Conservation (phyloP, 2,329 filamentous ascomycete genomes). For the Alternaria sp. region DNA sequence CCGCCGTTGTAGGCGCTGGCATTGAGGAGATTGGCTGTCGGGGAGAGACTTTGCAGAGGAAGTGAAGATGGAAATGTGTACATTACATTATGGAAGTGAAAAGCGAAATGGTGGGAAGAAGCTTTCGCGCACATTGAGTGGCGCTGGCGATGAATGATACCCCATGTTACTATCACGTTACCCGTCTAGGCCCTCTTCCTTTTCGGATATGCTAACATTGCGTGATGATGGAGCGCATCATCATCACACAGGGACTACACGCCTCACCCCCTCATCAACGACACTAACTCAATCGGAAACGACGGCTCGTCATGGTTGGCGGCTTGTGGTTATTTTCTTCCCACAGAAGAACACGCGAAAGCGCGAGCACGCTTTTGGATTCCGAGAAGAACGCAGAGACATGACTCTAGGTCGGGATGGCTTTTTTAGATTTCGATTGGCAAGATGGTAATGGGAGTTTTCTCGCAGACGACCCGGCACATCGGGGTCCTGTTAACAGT, state of each 20-base stretch:
- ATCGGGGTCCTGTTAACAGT: too few relatives aligned
- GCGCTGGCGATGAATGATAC: neutral
- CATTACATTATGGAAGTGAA: neutral
- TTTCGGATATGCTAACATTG: fast-evolving
- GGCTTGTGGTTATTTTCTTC: neutral
- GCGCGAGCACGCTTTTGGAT: neutral
- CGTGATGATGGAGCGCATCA: neutral
- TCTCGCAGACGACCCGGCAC: neutral
- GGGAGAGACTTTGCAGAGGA: neutral
- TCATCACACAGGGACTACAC: neutral
- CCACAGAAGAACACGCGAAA: neutral
- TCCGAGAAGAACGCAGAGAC: neutral
- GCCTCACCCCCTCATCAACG: neutral
- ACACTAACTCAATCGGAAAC: neutral
- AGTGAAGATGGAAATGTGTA: neutral
- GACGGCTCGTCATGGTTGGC: neutral
- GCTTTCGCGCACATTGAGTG: neutral
- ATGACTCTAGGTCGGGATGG: neutral
- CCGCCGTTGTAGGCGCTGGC: conserved; percentile 17
- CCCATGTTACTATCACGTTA: neutral
- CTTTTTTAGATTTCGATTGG: neutral
- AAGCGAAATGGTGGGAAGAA: neutral
- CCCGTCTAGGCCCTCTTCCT: fast-evolving
- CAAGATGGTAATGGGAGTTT: neutral
- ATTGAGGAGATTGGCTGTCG: neutral